A percentile compares a stretch with the other conserved stretches of the same genome.
Conservation (phyloP, 2,329 filamentous ascomycete genomes). For the Aspergillus uvarum region DNA sequence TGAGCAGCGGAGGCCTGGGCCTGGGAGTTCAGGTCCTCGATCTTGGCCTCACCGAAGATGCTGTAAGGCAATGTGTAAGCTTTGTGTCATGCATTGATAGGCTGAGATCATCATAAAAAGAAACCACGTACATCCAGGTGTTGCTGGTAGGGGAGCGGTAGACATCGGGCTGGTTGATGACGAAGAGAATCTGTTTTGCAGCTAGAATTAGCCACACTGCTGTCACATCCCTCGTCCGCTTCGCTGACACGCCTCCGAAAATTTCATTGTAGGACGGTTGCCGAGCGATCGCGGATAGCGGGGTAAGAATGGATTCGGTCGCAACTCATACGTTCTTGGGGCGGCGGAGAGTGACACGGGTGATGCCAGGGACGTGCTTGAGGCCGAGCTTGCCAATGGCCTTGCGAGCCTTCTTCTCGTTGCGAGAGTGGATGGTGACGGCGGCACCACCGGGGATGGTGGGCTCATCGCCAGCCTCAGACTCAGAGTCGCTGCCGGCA, state of each 20-base stretch:
- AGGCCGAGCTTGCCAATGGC: slow-evolving; percentile 97
- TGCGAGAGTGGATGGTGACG: slow-evolving; percentile 93
- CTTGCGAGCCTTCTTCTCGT: slow-evolving; percentile 99
- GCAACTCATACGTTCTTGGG: slow-evolving; percentile 86
- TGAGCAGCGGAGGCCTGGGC: slow-evolving; percentile 94
- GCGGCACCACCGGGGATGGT: slow-evolving; percentile 79
- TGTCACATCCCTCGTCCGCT: background rate
- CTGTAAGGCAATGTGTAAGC: slow-evolving; percentile 50
- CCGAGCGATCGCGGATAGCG: slow-evolving; percentile 12
- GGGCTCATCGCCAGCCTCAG: slow-evolving; percentile 56
- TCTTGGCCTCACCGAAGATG: slow-evolving; percentile 99
- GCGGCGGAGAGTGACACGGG: slow-evolving; percentile 92
- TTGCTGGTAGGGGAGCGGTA: slow-evolving; percentile 99
- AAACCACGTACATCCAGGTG: slow-evolving; percentile 87
- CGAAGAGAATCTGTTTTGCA: slow-evolving; percentile 81
- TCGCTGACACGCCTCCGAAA: background rate
- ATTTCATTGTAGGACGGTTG: slow-evolving; percentile 1
- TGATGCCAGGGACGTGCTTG: slow-evolving; percentile 95
- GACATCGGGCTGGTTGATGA: slow-evolving; percentile 99
- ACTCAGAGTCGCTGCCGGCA: slow-evolving; percentile 53
- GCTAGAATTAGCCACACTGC: slow-evolving; percentile 21
- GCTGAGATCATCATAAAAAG: background rate
- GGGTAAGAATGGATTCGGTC: slow-evolving; percentile 12
- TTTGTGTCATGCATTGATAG: background rate
- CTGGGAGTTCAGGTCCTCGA: slow-evolving; percentile 98